Conservation (phyloP, 202 grass and related monocot species). For the Panicum virgatum region DNA sequence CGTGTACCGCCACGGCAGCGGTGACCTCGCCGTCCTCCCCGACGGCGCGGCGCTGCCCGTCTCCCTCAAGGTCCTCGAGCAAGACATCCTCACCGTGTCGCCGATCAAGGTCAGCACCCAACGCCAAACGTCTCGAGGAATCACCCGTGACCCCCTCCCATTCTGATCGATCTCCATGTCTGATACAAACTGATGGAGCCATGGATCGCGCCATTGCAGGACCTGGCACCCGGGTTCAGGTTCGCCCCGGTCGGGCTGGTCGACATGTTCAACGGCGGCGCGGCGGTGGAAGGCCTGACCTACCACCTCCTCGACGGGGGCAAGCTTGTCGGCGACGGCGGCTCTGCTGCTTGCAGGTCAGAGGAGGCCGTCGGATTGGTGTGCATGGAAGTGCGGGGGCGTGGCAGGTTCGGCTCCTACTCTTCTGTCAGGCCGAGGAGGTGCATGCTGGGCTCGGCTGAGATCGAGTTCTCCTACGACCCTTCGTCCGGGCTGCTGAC, state of each 20-base stretch:
- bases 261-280: slow-evolving; percentile 89
- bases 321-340: neutral
- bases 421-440: slow-evolving; percentile 56
- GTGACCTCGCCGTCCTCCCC: slow-evolving; percentile 52
- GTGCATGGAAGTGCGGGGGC: slow-evolving; percentile 72
- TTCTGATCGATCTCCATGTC: neutral
- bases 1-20: slow-evolving; percentile 50
- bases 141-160: too few relatives aligned
- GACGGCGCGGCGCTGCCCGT: slow-evolving; percentile 44
- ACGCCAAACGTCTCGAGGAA: neutral
- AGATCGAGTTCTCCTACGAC: slow-evolving; percentile 65
- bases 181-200: neutral
- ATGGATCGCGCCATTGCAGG: slow-evolving; percentile 43
- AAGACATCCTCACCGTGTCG: slow-evolving; percentile 64
- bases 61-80: slow-evolving; percentile 77
- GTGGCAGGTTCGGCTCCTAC: slow-evolving; percentile 69
- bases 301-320: slow-evolving; percentile 49
- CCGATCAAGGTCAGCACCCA: slow-evolving; percentile 62
- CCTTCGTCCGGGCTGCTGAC: slow-evolving; percentile 51
- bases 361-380: slow-evolving; percentile 51
- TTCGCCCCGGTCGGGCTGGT: slow-evolving; percentile 70
- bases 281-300: slow-evolving; percentile 62
- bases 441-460: slow-evolving; percentile 49
- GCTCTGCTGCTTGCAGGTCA: neutral
- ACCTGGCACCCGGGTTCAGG: slow-evolving; percentile 54